A percentile compares a stretch with the other conserved stretches of the same genome.
Conservation (phyloP, 2,329 filamentous ascomycete species). For the Tolypocladium guangdongense region DNA sequence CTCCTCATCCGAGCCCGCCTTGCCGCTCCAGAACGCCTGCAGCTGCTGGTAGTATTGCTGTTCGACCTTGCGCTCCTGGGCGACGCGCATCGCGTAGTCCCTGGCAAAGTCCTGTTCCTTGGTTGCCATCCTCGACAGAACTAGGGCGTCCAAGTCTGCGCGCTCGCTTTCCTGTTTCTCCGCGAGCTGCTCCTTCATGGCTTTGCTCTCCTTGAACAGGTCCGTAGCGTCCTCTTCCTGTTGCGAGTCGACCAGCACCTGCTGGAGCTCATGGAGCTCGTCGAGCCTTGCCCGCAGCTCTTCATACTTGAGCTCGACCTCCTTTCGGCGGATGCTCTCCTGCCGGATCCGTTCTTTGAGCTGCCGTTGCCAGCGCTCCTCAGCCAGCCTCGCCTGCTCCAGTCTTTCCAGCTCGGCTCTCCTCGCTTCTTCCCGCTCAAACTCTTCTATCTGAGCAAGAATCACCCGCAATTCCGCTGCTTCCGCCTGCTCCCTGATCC, state of each 20-base stretch:
- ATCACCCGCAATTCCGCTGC: slow-evolving; percentile 25
- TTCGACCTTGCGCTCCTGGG: slow-evolving; percentile 31
- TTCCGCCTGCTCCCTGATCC: slow-evolving; percentile 20
- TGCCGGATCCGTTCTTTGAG: slow-evolving; percentile 25
- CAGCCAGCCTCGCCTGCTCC: slow-evolving; percentile 24
- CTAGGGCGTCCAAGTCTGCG: slow-evolving; percentile 13
- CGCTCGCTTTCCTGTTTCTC: slow-evolving; percentile 22
- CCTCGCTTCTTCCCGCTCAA: slow-evolving; percentile 33
- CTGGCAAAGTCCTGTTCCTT: slow-evolving; percentile 22
- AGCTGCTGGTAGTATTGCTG: slow-evolving; percentile 30
- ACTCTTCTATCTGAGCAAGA: slow-evolving; percentile 35
- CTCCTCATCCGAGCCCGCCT: slow-evolving; percentile 19
- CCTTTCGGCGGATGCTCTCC: slow-evolving; percentile 29
- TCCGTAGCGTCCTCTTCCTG: slow-evolving; percentile 25
- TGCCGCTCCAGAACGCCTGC: slow-evolving; percentile 24
- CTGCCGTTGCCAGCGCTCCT: slow-evolving; percentile 25
- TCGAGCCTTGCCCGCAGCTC: slow-evolving; percentile 24
- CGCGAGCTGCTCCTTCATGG: slow-evolving; percentile 17
- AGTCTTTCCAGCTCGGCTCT: slow-evolving; percentile 27
- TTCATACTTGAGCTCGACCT: slow-evolving; percentile 27
- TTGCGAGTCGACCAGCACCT: slow-evolving; percentile 21
- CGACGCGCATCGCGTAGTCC: slow-evolving; percentile 30
- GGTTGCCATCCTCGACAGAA: slow-evolving; percentile 17
- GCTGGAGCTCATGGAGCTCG: slow-evolving; percentile 31
- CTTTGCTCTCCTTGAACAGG: slow-evolving; percentile 12